These are phyloP conservation scores for Apiospora rasikravindrae DNA, from an alignment of 2,329 filamentous ascomycete species.

Conservation along the genomic window DNA sequence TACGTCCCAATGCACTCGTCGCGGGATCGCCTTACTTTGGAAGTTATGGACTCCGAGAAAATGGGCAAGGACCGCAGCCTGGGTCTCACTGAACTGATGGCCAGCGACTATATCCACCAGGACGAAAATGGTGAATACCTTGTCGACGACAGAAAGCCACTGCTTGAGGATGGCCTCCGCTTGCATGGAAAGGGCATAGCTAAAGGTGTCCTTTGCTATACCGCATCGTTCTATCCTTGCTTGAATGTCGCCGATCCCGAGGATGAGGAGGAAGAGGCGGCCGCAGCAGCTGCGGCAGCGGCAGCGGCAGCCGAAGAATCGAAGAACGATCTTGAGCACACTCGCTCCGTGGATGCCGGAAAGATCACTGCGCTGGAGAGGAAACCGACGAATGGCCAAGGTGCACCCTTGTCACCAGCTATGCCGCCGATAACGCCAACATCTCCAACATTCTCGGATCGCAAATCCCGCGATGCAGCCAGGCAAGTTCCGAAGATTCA, in stretches of 20 bases:
- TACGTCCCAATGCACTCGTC: constrained; percentile 89
- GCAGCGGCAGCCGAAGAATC: constrained; percentile 46
- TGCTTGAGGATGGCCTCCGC: constrained; percentile 70
- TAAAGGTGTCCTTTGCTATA: constrained; percentile 85
- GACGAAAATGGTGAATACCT: constrained; percentile 81
- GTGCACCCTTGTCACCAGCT: constrained; percentile 35
- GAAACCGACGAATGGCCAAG: constrained; percentile 33
- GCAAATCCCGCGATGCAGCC: constrained; percentile 56
- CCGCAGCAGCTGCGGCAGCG: constrained; percentile 38
- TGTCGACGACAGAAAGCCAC: constrained; percentile 76
- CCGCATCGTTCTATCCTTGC: constrained; percentile 87
- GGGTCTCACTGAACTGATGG: constrained; percentile 77
- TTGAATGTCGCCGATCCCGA: constrained; percentile 88
- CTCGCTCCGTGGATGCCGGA: constrained; percentile 46
- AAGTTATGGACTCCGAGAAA: constrained; percentile 97
- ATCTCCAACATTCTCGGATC: constrained; percentile 39
- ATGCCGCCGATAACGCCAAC: constrained; percentile 49
- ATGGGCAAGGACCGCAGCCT: constrained; percentile 89
- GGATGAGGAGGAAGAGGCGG: constrained; percentile 65
- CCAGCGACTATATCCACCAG: constrained; percentile 79
- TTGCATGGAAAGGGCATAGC: constrained; percentile 73
- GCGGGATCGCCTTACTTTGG: constrained; percentile 83
- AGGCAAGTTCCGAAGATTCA: constrained; percentile 75
- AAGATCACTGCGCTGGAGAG: constrained; percentile 48
- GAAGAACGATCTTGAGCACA: constrained; percentile 38